These are phyloP conservation scores for Cutaneotrichosporon daszewskae DNA, from an alignment of 1,284 basidiomycete species.

Conservation along the genomic window DNA sequence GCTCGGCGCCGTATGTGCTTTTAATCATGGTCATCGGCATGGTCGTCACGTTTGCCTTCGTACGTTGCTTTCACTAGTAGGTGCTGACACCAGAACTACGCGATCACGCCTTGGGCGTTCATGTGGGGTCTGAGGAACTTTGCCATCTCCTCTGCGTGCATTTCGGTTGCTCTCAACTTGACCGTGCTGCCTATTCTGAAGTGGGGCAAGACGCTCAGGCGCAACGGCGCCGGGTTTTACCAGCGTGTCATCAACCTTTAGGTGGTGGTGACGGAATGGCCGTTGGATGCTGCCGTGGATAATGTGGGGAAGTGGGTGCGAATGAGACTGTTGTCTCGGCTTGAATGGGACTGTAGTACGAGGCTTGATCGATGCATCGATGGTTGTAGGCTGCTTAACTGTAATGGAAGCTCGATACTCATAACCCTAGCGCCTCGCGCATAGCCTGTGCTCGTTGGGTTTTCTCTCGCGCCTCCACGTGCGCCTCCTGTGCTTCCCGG, in stretches of 20 bases:
- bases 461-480: too few relatives aligned
- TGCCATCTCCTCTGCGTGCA: slow-evolving; percentile 11
- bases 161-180: slow-evolving; percentile 7
- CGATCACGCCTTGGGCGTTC: slow-evolving; percentile 20
- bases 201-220: slow-evolving; percentile 10
- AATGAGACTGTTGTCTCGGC: too few relatives aligned
- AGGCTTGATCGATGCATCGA: too few relatives aligned
- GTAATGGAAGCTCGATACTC: too few relatives aligned
- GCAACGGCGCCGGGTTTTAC: slow-evolving; percentile 7
- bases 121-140: slow-evolving; percentile 17
- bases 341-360: too few relatives aligned
- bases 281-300: too few relatives aligned
- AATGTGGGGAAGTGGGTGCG: too few relatives aligned
- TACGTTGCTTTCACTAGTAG: background rate
- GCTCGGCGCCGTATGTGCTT: slow-evolving; percentile 15
- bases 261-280: too few relatives aligned
- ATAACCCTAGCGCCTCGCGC: too few relatives aligned
- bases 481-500: too few relatives aligned
- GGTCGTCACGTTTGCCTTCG: slow-evolving; percentile 8
- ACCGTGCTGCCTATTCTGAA: slow-evolving; percentile 7
- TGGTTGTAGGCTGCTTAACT: too few relatives aligned
- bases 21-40: slow-evolving; percentile 17
- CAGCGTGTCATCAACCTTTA: slow-evolving; percentile 15
- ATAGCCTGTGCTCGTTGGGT: too few relatives aligned
- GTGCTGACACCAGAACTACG: slow-evolving; percentile 10